Percentiles rank a stretch among this genome's conserved stretches.
Evolutionary conservation across 768 basidiomycete genomes (phyloP).

Genomic region (Termitomyces sp.): DNA sequence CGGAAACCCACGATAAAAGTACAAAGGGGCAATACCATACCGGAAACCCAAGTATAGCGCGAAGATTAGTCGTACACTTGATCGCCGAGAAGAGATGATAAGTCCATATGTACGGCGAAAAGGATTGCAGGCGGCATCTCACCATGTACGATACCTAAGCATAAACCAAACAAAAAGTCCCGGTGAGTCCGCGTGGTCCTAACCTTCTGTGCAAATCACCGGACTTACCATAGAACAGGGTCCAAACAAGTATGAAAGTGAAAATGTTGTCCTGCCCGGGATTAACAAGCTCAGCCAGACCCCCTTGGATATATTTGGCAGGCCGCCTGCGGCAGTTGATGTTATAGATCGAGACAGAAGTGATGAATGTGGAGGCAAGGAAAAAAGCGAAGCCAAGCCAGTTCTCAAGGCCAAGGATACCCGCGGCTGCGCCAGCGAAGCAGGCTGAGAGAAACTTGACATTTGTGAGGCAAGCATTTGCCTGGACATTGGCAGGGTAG

Average conservation of each 20-base stretch:
- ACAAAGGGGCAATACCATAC: neutral
- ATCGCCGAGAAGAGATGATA: slow-evolving; percentile 10
- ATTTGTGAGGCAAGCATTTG: slow-evolving; percentile 55
- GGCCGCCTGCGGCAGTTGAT: slow-evolving; percentile 72
- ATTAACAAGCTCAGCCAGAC: slow-evolving; percentile 64
- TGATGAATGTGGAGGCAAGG: slow-evolving; percentile 58
- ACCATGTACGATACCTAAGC: slow-evolving; percentile 48
- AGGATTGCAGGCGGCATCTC: slow-evolving; percentile 14
- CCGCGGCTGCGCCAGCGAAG: slow-evolving; percentile 84
- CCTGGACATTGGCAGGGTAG: slow-evolving; percentile 61
- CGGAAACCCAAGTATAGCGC: neutral
- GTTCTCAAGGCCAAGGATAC: slow-evolving; percentile 86
- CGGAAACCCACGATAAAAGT: slow-evolving; percentile 1
- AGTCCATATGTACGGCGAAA: neutral
- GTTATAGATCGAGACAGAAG: slow-evolving; percentile 56
- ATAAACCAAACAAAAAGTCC: neutral
- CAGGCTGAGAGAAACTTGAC: slow-evolving; percentile 81
- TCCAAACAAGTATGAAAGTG: slow-evolving; percentile 92
- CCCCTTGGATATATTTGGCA: slow-evolving; percentile 56
- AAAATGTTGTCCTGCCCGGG: slow-evolving; percentile 89
- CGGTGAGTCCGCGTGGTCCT: neutral
- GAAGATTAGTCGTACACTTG: slow-evolving; percentile 20
- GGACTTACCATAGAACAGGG: slow-evolving; percentile 80
- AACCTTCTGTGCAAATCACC: slow-evolving; percentile 1
- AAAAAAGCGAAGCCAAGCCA: slow-evolving; percentile 80